Conservation (phyloP, 495 filamentous ascomycete species). For the Penicillium ucsense region DNA sequence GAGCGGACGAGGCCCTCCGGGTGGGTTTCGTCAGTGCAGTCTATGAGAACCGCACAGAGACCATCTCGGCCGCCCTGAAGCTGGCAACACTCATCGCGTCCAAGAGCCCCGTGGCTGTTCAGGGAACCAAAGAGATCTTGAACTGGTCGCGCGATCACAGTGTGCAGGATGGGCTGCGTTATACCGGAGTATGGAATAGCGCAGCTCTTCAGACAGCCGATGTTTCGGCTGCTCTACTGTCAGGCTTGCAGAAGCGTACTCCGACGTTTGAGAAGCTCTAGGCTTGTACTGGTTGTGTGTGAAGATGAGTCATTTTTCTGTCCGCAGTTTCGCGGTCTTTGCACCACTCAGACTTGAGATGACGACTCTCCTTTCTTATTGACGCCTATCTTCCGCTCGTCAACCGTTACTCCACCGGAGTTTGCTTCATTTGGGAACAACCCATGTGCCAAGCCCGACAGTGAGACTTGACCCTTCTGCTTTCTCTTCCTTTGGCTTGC, state of each 20-base stretch:
- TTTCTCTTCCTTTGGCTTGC: too few relatives aligned
- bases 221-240: slow-evolving; percentile 60
- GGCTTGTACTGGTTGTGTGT: background rate
- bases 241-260: slow-evolving; percentile 68
- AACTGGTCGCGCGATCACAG: slow-evolving; percentile 76
- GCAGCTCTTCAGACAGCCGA: slow-evolving; percentile 75
- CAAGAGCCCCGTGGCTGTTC: slow-evolving; percentile 87
- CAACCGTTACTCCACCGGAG: too few relatives aligned
- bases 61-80: slow-evolving; percentile 52
- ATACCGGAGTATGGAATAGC: slow-evolving; percentile 81
- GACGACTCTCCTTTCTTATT: too few relatives aligned
- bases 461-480: too few relatives aligned
- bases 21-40: slow-evolving; percentile 83
- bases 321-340: too few relatives aligned
- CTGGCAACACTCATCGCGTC: slow-evolving; percentile 56
- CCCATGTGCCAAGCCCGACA: too few relatives aligned
- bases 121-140: slow-evolving; percentile 87
- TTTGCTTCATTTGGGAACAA: too few relatives aligned
- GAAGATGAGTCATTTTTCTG: background rate
- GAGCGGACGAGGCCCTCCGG: slow-evolving; percentile 65
- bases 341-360: too few relatives aligned
- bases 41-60: slow-evolving; percentile 50
- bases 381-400: too few relatives aligned
- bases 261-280: slow-evolving; percentile 84
- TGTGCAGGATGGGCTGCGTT: slow-evolving; percentile 70